phyloP scores from a whole-genome alignment of 2,329 filamentous ascomycete genomes.

The Neopestalotiopsis sp. region DNA sequence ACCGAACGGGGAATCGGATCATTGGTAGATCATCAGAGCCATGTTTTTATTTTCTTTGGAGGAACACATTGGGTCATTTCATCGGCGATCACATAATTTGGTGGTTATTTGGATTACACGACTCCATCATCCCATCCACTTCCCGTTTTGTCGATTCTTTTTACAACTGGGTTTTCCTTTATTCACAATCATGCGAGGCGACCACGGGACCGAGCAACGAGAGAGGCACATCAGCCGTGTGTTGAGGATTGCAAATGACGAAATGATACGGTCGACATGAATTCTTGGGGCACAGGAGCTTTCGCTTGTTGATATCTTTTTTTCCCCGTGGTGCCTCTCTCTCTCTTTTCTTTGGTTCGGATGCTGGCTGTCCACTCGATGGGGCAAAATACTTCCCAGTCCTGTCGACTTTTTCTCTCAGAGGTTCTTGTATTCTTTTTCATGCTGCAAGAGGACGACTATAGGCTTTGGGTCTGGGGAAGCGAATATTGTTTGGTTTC shows the following conservation, averaged over 20 bases:
- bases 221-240: not conserved
- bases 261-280: not conserved
- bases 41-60: too few species aligned
- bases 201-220: constrained; percentile 12
- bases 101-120: not conserved
- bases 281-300: not conserved
- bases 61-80: too few species aligned
- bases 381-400: not conserved
- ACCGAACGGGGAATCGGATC: too few species aligned
- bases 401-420: not conserved
- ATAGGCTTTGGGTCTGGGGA: too few species aligned
- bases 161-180: not conserved
- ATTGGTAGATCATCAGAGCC: too few species aligned
- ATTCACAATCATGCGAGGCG: not conserved
- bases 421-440: not conserved
- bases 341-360: not conserved
- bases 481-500: too few species aligned
- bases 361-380: not conserved
- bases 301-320: not conserved
- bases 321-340: not conserved
- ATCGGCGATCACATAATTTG: too few species aligned
- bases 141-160: not conserved
- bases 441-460: not conserved
- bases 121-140: not conserved
- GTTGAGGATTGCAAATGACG: not conserved